Evolutionary conservation across 2,329 filamentous ascomycete genomes (phyloP).

Genomic region (Aspergillus tubingensis): DNA sequence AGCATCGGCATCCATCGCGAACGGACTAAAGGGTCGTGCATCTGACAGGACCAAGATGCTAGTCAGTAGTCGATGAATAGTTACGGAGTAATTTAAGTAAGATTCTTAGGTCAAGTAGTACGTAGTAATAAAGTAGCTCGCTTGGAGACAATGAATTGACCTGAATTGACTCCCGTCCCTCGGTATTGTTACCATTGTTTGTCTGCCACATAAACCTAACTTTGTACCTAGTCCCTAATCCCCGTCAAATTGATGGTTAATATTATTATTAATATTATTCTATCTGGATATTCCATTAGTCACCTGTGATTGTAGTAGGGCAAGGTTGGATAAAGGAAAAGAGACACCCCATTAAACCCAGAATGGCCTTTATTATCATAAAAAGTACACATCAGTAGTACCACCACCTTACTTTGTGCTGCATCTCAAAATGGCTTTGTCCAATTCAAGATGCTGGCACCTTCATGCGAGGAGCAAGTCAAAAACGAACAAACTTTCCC

Average conservation of each 20-base stretch:
- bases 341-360: background rate
- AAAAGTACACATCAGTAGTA: no score
- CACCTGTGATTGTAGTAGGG: background rate
- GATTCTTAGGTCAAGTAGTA: no score
- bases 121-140: no score
- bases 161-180: no score
- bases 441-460: background rate
- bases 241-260: no score
- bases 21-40: slow-evolving; percentile 1
- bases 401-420: background rate
- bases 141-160: no score
- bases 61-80: no score
- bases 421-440: background rate
- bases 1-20: slow-evolving; percentile 1
- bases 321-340: background rate
- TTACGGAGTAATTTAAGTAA: no score
- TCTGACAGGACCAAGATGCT: background rate
- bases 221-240: no score
- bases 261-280: no score
- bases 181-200: no score
- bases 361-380: background rate
- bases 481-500: slow-evolving; percentile 7
- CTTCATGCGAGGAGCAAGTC: background rate
- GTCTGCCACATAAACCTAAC: no score
- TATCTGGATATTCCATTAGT: background rate